Evolutionary conservation across 169 alveolate genomes (phyloP).

Genomic region (Plasmodium billcollinsi): DNA sequence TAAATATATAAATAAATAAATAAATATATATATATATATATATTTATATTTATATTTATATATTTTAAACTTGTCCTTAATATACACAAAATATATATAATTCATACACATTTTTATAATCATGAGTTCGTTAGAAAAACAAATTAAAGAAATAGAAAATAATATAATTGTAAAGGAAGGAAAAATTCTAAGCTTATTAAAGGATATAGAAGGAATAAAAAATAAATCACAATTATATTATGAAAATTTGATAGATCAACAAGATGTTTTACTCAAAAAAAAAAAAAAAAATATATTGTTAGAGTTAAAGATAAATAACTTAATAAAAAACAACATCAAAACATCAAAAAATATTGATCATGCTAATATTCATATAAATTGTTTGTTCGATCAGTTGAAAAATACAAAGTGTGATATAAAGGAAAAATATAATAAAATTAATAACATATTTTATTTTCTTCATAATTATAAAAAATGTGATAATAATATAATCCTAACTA

Average conservation of each 20-base stretch:
- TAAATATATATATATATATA: not conserved
- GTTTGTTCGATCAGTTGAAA: conserved; percentile 17
- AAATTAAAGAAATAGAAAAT: conserved; percentile 63
- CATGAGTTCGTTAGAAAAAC: conserved; percentile 55
- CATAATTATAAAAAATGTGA: conserved; percentile 1
- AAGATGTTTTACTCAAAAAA: conserved; percentile 47
- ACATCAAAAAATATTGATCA: conserved; percentile 19
- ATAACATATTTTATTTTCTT: conserved; percentile 3
- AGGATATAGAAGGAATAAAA: conserved; percentile 56
- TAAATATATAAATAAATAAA: no score
- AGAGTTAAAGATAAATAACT: conserved; percentile 49
- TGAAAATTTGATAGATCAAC: conserved; percentile 63
- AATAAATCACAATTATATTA: conserved; percentile 20
- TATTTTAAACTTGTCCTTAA: not conserved
- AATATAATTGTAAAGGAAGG: conserved; percentile 45
- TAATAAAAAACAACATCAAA: conserved; percentile 38
- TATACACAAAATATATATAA: not conserved
- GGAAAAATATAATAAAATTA: conserved; percentile 26
- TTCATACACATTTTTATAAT: conserved; percentile 1
- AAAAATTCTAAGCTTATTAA: conserved; percentile 23
- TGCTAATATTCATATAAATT: conserved; percentile 18
- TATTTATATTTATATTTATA: conserved; percentile 11
- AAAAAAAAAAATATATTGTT: conserved; percentile 33
- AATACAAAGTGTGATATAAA: conserved; percentile 26
- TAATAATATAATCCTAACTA: conserved; percentile 14